phyloP scores from a whole-genome alignment of 2,329 filamentous ascomycete species.

The Orbilia blumenaviensis region DNA sequence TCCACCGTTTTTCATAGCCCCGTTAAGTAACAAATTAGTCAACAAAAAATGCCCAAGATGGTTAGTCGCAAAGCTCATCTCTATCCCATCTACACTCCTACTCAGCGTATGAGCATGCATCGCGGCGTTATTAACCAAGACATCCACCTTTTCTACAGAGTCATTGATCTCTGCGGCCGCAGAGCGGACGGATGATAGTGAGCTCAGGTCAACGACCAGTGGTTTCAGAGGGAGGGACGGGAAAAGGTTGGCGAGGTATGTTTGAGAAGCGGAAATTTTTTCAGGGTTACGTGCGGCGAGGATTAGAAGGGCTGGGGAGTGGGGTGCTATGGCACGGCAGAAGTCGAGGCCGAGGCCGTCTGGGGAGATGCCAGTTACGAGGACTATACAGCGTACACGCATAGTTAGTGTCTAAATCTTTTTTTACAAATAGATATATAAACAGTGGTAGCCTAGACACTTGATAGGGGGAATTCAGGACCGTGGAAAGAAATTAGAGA shows the following conservation, averaged over 20 bases:
- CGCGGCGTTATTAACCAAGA: constrained; percentile 64
- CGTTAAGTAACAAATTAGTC: constrained; percentile 61
- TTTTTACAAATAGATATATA: no score
- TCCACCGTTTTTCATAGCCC: constrained; percentile 51
- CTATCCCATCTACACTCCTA: constrained; percentile 61
- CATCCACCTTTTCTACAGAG: constrained; percentile 60
- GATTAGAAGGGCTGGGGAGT: constrained; percentile 63
- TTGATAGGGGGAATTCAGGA: neutral
- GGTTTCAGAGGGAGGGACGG: constrained; percentile 60
- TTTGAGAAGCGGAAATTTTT: constrained; percentile 62
- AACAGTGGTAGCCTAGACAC: no score
- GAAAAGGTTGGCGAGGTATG: constrained; percentile 59
- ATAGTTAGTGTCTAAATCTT: neutral
- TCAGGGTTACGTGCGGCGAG: constrained; percentile 63
- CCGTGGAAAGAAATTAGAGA: neutral
- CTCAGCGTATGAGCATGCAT: constrained; percentile 57
- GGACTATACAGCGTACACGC: constrained; percentile 55
- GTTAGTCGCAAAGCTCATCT: constrained; percentile 60
- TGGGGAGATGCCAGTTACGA: constrained; percentile 63
- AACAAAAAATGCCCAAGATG: constrained; percentile 62
- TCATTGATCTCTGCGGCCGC: constrained; percentile 61
- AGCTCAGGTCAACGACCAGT: constrained; percentile 62
- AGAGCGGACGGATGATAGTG: constrained; percentile 61
- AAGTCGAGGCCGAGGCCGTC: constrained; percentile 62
- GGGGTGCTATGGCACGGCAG: constrained; percentile 61